A percentile compares a stretch with the other conserved stretches of the same genome.
Conservation (phyloP, 164 flowering plant species). For the Sextonia rubra region DNA sequence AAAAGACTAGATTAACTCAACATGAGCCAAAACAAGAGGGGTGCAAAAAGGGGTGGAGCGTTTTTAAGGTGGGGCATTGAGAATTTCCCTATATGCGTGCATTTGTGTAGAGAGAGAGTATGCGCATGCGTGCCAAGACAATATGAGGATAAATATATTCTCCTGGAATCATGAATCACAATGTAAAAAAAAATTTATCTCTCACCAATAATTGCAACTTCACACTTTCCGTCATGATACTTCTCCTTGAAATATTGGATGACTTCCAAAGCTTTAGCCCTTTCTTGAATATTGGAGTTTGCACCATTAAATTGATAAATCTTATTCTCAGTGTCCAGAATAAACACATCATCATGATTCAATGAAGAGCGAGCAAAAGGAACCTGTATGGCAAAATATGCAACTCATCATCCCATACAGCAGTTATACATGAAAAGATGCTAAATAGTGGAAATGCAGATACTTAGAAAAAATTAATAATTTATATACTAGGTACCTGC, state of each 20-base stretch:
- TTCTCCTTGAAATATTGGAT: slow-evolving; percentile 87
- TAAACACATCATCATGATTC: slow-evolving; percentile 98
- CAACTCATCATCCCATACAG: slow-evolving; percentile 5
- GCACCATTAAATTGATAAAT: slow-evolving; percentile 98
- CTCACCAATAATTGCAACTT: slow-evolving; percentile 94
- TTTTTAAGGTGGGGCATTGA: no score
- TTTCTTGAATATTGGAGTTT: slow-evolving; percentile 94
- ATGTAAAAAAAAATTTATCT: background rate
- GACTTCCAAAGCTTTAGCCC: slow-evolving; percentile 97
- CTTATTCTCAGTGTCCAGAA: slow-evolving; percentile 77
- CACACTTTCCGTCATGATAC: slow-evolving; percentile 87
- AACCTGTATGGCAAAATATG: slow-evolving; percentile 52
- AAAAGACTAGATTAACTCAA: no score
- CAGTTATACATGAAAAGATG: no score
- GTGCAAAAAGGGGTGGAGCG: no score
- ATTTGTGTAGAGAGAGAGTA: background rate
- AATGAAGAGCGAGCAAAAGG: slow-evolving; percentile 88
- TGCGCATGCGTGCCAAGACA: background rate
- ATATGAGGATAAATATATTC: no score
- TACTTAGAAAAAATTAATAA: no score
- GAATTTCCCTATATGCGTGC: no score
- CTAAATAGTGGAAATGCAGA: no score
- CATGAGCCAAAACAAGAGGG: no score
- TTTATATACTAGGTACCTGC: slow-evolving; percentile 44
- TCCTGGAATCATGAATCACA: background rate